Percentiles rank a stretch among this genome's conserved stretches.
Conservation (phyloP, 805 yeast genomes). For the Soucietia sequanensis region DNA sequence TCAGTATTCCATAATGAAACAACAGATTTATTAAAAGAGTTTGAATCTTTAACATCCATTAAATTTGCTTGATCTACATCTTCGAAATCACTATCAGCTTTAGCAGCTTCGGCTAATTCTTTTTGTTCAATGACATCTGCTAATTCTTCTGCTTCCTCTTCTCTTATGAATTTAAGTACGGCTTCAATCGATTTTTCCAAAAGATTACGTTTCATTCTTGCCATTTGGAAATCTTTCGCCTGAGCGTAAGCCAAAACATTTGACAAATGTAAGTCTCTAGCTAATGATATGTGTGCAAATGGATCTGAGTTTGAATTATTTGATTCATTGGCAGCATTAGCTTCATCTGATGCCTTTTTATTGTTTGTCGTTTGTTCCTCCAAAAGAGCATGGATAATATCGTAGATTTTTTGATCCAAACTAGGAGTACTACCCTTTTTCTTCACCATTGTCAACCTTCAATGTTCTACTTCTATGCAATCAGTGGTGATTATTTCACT, state of each 20-base stretch:
- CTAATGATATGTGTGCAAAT: conserved; percentile 51
- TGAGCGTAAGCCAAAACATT: conserved; percentile 63
- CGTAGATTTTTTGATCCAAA: conserved; percentile 57
- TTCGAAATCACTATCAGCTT: conserved; percentile 40
- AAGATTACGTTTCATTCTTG: conserved; percentile 63
- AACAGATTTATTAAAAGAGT: conserved; percentile 73
- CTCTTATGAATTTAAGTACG: conserved; percentile 52
- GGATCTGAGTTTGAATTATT: conserved; percentile 34
- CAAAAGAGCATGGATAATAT: conserved; percentile 52
- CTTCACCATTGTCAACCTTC: too few species aligned
- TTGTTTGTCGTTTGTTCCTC: conserved; percentile 57
- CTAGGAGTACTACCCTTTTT: conserved; percentile 12
- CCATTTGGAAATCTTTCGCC: conserved; percentile 61
- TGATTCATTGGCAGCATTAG: conserved; percentile 15
- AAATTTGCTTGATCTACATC: conserved; percentile 44
- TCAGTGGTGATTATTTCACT: too few species aligned
- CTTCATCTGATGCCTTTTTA: conserved; percentile 16
- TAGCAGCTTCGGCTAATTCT: conserved; percentile 18
- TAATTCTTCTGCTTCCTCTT: conserved; percentile 63
- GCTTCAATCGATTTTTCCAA: conserved; percentile 65
- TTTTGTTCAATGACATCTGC: conserved; percentile 21
- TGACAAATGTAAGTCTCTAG: conserved; percentile 51
- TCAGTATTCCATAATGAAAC: conserved; percentile 80
- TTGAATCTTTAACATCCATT: conserved; percentile 65
- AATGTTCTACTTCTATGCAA: too few species aligned